A percentile compares a stretch with the other conserved stretches of the same genome.
Evolutionary conservation across 2,329 filamentous ascomycete genomes (phyloP).

Genomic region (Neofusicoccum parvum): DNA sequence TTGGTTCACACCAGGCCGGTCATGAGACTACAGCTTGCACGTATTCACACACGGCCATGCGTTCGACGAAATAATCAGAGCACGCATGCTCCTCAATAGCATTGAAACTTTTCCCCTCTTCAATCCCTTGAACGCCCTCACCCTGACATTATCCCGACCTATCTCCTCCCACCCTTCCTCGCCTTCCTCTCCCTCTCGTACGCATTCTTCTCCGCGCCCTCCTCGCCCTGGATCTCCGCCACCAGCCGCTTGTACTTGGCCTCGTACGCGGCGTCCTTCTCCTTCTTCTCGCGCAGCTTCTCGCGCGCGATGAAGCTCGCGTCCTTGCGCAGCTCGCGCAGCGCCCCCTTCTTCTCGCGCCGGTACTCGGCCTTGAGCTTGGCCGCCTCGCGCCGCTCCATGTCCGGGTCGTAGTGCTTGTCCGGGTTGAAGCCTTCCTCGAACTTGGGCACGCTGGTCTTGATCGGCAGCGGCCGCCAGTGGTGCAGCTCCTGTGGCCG

Average conservation of each 20-base stretch:
- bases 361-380: constrained; percentile 91
- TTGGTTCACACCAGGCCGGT: too few species aligned
- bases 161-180: constrained; percentile 58
- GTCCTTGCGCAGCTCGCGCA: constrained; percentile 94
- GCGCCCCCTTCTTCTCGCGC: constrained; percentile 89
- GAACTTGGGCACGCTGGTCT: constrained; percentile 87
- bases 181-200: constrained; percentile 85
- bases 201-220: constrained; percentile 80
- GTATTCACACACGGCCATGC: too few species aligned
- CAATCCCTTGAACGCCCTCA: not conserved
- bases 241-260: constrained; percentile 92
- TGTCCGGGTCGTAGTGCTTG: constrained; percentile 96
- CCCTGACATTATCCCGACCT: too few species aligned
- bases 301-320: constrained; percentile 91
- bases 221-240: constrained; percentile 93
- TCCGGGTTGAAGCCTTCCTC: constrained; percentile 92
- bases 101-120: not conserved
- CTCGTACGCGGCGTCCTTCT: constrained; percentile 90
- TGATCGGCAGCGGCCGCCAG: constrained; percentile 86
- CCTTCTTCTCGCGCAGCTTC: constrained; percentile 88
- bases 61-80: too few species aligned
- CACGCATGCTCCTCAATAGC: not conserved
- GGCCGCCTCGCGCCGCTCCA: constrained; percentile 79
- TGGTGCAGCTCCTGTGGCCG: constrained; percentile 85
- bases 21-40: too few species aligned